Evolutionary conservation across 306 rosid genomes (phyloP), one percentile per base, ranked within the genome.

Genomic region (Ziziphus jujuba): DNA sequence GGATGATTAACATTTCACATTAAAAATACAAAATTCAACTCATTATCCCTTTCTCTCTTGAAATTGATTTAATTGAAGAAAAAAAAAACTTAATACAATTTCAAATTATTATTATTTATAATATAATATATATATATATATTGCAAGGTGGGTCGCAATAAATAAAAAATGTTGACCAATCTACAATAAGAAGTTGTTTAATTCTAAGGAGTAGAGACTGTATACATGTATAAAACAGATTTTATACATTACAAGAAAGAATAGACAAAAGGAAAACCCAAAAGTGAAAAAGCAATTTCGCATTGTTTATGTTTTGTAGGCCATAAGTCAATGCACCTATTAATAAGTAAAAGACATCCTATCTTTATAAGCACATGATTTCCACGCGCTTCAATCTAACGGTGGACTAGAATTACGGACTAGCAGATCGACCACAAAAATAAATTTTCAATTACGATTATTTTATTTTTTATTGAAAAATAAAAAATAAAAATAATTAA

Each of bases 301-400:
- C 9, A 3, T 40, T 10, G 20, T 16, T 10, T 10, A 19, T 11
- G 3, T 34, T 61, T 8, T 10, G 45, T 38, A 14, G 33, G 3
- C 9, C 56, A 20, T 23, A 57, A 73, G 53, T 12, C 2, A 1
- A 14, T 16, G 5, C 10, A 35, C 65, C 19, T 48, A 45, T 64
- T 25, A 22, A 43, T 21, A 14, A 47, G 12, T 1, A 0, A 4
- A 33, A 9, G 20, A 43, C 61, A n/a, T 21, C 21, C 22, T 35
- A 59, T 66, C 63, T 50, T n/a, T 23, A 66, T 60, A 53, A 66
- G 72, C 67, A 25, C 31, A 5, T 52, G 47, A 2, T 5, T 0
- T 15, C 12, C 50, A 58, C 74, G 35, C 28, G 7, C 61, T 54
- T 22, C 13, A 0, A 48, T 19, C 5, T 19, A 47, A 73, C 13